Percentiles rank a stretch among this genome's conserved stretches.
phyloP scores from a whole-genome alignment of 768 basidiomycete species.

The Boletus coccyginus region DNA sequence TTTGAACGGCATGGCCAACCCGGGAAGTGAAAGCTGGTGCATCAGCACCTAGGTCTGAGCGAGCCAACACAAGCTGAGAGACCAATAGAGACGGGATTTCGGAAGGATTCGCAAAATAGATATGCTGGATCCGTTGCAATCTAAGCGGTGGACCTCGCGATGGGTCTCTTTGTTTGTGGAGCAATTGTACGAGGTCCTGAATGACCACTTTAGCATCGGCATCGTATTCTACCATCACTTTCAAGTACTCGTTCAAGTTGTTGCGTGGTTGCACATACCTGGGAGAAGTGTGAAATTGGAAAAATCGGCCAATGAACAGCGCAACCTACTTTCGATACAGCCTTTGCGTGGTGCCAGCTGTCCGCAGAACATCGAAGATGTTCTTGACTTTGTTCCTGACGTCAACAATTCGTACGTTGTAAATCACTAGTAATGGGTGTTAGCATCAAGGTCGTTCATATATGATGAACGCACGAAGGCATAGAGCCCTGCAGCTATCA shows the following conservation, averaged over 20 bases:
- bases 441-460: background rate
- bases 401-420: constrained; percentile 22
- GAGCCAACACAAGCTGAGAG: constrained; percentile 11
- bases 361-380: constrained; percentile 10
- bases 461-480: constrained; percentile 39
- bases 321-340: constrained; percentile 6
- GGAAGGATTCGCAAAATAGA: no score
- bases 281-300: no score
- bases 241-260: constrained; percentile 14
- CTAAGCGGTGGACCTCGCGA: no score
- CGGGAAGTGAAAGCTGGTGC: constrained; percentile 17
- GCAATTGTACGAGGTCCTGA: constrained; percentile 20
- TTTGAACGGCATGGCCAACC: background rate
- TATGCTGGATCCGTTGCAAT: no score
- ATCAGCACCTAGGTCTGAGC: constrained; percentile 10
- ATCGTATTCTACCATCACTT: background rate
- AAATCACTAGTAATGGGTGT: constrained; percentile 5
- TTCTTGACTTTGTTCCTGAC: background rate
- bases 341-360: background rate
- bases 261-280: no score
- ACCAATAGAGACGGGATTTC: background rate
- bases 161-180: constrained; percentile 15
- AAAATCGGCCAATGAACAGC: no score
- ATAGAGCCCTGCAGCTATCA: constrained; percentile 46
- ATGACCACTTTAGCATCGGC: background rate